Conservation (phyloP, 2,329 filamentous ascomycete genomes). For the Colletotrichum brevisporum region DNA sequence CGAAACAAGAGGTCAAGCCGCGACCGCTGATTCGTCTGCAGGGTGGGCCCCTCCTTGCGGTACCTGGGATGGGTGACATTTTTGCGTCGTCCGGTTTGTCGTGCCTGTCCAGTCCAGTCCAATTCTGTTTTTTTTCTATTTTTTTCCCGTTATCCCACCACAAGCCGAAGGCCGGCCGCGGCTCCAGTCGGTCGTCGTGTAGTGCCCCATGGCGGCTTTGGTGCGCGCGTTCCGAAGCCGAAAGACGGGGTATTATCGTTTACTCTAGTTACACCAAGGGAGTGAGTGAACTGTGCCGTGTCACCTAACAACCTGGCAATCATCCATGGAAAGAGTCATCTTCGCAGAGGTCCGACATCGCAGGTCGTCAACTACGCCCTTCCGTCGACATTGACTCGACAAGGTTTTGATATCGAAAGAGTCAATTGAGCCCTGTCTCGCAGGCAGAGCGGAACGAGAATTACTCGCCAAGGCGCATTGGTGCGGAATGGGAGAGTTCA, state of each 20-base stretch:
- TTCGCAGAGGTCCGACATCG: constrained; percentile 15
- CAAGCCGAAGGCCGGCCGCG: constrained; percentile 39
- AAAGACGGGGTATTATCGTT: neutral
- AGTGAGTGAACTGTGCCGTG: neutral
- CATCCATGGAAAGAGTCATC: constrained; percentile 7
- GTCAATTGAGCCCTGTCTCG: neutral
- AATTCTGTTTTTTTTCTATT: too few relatives aligned
- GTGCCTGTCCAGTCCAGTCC: too few relatives aligned
- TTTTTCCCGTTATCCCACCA: constrained; percentile 27
- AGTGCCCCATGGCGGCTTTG: constrained; percentile 39
- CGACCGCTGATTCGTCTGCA: constrained; percentile 34
- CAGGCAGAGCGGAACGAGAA: too few relatives aligned
- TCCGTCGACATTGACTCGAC: constrained; percentile 23
- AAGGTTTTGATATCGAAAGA: constrained; percentile 5
- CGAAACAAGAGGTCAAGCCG: constrained; percentile 40
- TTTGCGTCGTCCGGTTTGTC: constrained; percentile 4
- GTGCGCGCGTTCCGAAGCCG: constrained; percentile 37
- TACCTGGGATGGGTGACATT: neutral
- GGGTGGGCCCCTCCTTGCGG: neutral
- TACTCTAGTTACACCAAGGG: too few relatives aligned
- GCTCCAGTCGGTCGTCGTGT: constrained; percentile 40
- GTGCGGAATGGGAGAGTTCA: too few relatives aligned
- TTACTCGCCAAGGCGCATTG: too few relatives aligned
- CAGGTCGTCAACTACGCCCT: constrained; percentile 32
- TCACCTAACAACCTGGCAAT: neutral